These are phyloP conservation scores for Atkinsonella hypoxylon DNA, from an alignment of 2,329 filamentous ascomycete genomes.

Conservation along the genomic window DNA sequence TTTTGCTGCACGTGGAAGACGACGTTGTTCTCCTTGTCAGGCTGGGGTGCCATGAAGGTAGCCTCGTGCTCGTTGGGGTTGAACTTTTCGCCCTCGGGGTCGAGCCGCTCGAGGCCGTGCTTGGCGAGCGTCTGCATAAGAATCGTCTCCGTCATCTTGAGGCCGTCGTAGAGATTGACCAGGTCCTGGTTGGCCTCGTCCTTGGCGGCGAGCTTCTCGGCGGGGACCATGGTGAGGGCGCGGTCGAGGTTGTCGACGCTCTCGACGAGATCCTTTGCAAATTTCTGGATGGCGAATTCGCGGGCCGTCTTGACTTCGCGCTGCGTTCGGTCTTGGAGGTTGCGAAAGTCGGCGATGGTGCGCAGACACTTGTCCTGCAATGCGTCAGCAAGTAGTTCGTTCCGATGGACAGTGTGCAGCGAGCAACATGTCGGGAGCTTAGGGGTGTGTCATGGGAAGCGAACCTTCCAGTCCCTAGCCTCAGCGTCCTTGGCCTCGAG, in stretches of 20 bases:
- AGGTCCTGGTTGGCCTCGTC: slow-evolving; percentile 56
- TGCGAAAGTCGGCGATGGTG: slow-evolving; percentile 91
- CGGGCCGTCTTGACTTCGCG: slow-evolving; percentile 79
- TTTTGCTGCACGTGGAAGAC: slow-evolving; percentile 92
- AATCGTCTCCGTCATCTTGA: slow-evolving; percentile 91
- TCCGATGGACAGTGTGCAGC: neutral
- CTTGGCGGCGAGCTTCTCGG: slow-evolving; percentile 53
- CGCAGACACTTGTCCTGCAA: slow-evolving; percentile 85
- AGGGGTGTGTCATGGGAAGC: slow-evolving; percentile 9
- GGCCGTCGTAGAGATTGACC: slow-evolving; percentile 67
- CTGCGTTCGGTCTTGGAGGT: slow-evolving; percentile 87
- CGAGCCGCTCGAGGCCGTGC: slow-evolving; percentile 84
- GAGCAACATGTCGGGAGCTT: neutral
- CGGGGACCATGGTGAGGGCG: slow-evolving; percentile 67
- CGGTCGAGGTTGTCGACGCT: slow-evolving; percentile 96
- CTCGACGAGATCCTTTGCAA: slow-evolving; percentile 90
- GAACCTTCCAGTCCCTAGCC: slow-evolving; percentile 71
- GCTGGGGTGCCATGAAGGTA: slow-evolving; percentile 82
- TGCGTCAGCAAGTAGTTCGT: neutral
- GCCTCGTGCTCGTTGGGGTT: slow-evolving; percentile 96
- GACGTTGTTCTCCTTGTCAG: slow-evolving; percentile 77
- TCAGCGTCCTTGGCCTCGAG: slow-evolving; percentile 41
- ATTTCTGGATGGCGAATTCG: slow-evolving; percentile 91
- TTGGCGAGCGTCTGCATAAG: slow-evolving; percentile 81
- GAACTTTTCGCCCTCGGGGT: slow-evolving; percentile 77